Percentiles rank a stretch among this genome's conserved stretches.
Evolutionary conservation across 2,329 filamentous ascomycete genomes (phyloP).

Genomic region (Dendryphion nanum): DNA sequence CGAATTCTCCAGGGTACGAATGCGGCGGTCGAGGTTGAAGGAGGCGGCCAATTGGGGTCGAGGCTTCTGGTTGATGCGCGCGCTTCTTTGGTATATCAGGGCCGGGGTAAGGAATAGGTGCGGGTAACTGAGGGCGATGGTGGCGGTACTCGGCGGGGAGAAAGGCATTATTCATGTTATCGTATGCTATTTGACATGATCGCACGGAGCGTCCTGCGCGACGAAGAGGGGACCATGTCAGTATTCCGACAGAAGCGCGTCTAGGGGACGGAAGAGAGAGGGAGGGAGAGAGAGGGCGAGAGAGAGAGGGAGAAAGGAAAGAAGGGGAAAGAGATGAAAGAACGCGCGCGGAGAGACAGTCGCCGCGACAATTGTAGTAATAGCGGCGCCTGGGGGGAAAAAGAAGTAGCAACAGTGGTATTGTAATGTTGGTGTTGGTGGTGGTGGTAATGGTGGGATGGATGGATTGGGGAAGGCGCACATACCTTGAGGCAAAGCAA

Average conservation of each 20-base stretch:
- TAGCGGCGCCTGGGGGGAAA: conserved; percentile 7
- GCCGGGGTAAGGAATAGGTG: conserved; percentile 30
- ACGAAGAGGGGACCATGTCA: conserved; percentile 4
- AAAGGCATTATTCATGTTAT: conserved; percentile 25
- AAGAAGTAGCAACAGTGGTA: too few relatives aligned
- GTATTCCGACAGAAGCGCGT: too few relatives aligned
- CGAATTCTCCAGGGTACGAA: conserved; percentile 31
- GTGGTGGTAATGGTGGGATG: too few relatives aligned
- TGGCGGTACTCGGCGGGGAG: conserved; percentile 24
- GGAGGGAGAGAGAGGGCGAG: too few relatives aligned
- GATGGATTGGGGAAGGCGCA: conserved; percentile 6
- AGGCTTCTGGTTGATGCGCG: conserved; percentile 30
- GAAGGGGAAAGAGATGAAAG: too few relatives aligned
- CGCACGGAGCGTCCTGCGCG: conserved; percentile 35
- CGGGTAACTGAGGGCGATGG: conserved; percentile 24
- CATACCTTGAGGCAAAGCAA: conserved; percentile 51
- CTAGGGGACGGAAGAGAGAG: too few relatives aligned
- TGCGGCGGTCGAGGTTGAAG: conserved; percentile 47
- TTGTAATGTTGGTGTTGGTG: too few relatives aligned
- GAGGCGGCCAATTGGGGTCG: conserved; percentile 39
- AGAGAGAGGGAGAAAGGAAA: too few relatives aligned
- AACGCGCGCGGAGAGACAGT: too few relatives aligned
- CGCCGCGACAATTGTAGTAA: too few relatives aligned
- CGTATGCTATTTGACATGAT: conserved; percentile 36
- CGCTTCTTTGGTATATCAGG: conserved; percentile 37